Conservation (phyloP, 306 rosid species). For the peach (Prunus persica) region Prunus_persica_NCBIv2 NC_034012.1:16780501-16781000, state of each 20-base stretch:
- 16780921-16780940: background rate
- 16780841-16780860: background rate
- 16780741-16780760: too few relatives aligned
- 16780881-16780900: background rate
- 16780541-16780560: background rate
- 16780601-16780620: slow-evolving; percentile 1
- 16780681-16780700: background rate
- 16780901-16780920: background rate
- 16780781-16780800: background rate
- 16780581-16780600: background rate
- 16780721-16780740: background rate
- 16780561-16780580: background rate
- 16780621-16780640: background rate
- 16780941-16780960: too few relatives aligned
- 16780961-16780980: too few relatives aligned
- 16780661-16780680: too few relatives aligned
- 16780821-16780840: background rate
- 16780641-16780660: background rate
- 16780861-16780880: background rate
- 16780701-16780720: background rate
- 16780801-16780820: background rate
- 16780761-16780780: too few relatives aligned
- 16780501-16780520: too few relatives aligned
- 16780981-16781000: too few relatives aligned
- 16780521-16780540: background rate